These are phyloP conservation scores for Beauveria pseudobassiana DNA, from an alignment of 2,329 filamentous ascomycete species.

Conservation along the genomic window DNA sequence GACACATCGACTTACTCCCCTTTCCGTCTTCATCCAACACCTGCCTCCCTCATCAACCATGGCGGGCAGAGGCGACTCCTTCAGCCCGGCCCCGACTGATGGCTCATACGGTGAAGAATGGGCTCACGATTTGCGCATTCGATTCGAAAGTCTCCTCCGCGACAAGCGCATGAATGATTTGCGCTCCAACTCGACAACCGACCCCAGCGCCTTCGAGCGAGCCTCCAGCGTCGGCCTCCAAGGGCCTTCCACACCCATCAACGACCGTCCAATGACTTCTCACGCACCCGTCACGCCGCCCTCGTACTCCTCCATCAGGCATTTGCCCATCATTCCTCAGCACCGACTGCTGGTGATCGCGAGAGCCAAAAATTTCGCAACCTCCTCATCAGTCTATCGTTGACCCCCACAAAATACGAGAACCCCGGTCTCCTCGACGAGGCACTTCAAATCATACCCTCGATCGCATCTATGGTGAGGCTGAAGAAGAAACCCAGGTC, in stretches of 20 bases:
- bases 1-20: neutral
- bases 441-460: constrained; percentile 80
- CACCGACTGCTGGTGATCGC: constrained; percentile 58
- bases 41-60: constrained; percentile 20
- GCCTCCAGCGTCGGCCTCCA: constrained; percentile 41
- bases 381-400: constrained; percentile 75
- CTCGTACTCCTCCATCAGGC: constrained; percentile 41
- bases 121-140: constrained; percentile 70
- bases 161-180: constrained; percentile 83
- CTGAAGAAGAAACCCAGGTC: constrained; percentile 87
- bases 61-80: constrained; percentile 31
- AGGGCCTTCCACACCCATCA: constrained; percentile 30
- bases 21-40: neutral
- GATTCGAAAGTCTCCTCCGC: constrained; percentile 81
- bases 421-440: constrained; percentile 93
- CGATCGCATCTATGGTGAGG: constrained; percentile 86
- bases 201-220: constrained; percentile 46
- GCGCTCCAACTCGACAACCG: constrained; percentile 43
- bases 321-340: constrained; percentile 53
- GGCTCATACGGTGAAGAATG: constrained; percentile 59
- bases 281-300: constrained; percentile 36
- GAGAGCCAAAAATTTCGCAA: constrained; percentile 70
- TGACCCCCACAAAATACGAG: constrained; percentile 89
- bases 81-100: constrained; percentile 21
- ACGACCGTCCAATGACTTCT: constrained; percentile 40